Percentiles rank a stretch among this genome's conserved stretches.
Evolutionary conservation across 2,329 filamentous ascomycete species (phyloP).

Genomic region (Pseudocercospora pini-densiflorae): DNA sequence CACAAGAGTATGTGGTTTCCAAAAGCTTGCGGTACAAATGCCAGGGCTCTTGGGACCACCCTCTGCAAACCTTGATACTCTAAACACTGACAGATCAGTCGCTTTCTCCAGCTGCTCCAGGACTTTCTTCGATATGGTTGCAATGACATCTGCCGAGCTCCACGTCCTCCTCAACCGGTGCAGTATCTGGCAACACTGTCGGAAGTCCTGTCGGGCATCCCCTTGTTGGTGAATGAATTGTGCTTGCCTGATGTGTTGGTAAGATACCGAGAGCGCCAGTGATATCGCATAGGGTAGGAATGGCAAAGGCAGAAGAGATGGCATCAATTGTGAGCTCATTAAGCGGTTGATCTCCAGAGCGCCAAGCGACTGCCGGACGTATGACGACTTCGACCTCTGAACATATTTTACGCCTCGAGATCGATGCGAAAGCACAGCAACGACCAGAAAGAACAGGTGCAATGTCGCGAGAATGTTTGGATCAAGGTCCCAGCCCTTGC

Average conservation of each 20-base stretch:
- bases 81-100: conserved; percentile 34
- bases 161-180: conserved; percentile 50
- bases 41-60: conserved; percentile 23
- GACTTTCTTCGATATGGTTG: conserved; percentile 40
- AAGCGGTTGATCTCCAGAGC: conserved; percentile 57
- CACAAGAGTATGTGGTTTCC: conserved; percentile 28
- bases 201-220: conserved; percentile 51
- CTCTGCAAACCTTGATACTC: conserved; percentile 27
- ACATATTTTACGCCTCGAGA: conserved; percentile 47
- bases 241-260: conserved; percentile 60
- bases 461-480: conserved; percentile 50
- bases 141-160: conserved; percentile 54
- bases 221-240: conserved; percentile 54
- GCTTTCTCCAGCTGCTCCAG: conserved; percentile 37
- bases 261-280: conserved; percentile 60
- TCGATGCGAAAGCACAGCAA: conserved; percentile 62
- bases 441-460: conserved; percentile 61
- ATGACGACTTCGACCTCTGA: conserved; percentile 54
- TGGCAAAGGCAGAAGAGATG: conserved; percentile 56
- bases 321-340: conserved; percentile 52
- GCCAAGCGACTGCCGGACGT: conserved; percentile 59
- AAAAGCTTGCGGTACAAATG: conserved; percentile 28
- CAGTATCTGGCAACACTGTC: conserved; percentile 50
- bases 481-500: conserved; percentile 48
- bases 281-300: conserved; percentile 61